Evolutionary conservation across 2,329 filamentous ascomycete species (phyloP), one percentile per base, ranked within the genome.

Genomic region (Botrytis sinoallii): DNA sequence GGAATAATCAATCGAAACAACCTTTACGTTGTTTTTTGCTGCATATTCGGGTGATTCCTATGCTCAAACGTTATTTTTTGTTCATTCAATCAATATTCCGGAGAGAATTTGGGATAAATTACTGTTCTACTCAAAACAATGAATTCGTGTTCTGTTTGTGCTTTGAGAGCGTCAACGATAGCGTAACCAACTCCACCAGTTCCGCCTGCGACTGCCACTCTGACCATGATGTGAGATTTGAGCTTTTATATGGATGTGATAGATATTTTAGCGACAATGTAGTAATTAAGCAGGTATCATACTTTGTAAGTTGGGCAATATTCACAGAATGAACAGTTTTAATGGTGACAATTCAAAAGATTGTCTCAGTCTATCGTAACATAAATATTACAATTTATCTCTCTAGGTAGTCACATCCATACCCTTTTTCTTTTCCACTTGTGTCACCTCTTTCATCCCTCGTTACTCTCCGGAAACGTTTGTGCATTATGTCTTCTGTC

Each of bases 121-220:
- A 81, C 80, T 74, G 79, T 80, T 76, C 80, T 76, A 52, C 78
- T 79, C 72, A 81, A 75, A 44, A 79, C 66, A 38, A 80, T 78
- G 65, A 80, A 77, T 59, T 81, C 77, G 75, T 81, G 74, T 68
- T 78, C 77, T 46, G 77, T 79, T 46, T 75, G 78, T 35, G 76
- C 76, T 42, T 76, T 65, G 22, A 81, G 72, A 20, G 79, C 80
- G 6, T 79, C 72, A 16, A 77, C 75, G 40, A 81, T 80, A 32
- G 79, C 76, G 44, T 74, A 72, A 44, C 80, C 79, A 18, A 81
- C 74, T 60, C 79, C 77, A 40, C 79, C 79, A 29, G 76, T 75
- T 44, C 80, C 79, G 14, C 79, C 79, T 44, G 79, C 79, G 55
- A 72, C 70, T 48, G 70, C 70, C 2, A 67, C 70, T 72, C 38